These are phyloP conservation scores for Solanum piurae DNA, from an alignment of 257 asterid genomes.

Conservation along the genomic window DNA sequence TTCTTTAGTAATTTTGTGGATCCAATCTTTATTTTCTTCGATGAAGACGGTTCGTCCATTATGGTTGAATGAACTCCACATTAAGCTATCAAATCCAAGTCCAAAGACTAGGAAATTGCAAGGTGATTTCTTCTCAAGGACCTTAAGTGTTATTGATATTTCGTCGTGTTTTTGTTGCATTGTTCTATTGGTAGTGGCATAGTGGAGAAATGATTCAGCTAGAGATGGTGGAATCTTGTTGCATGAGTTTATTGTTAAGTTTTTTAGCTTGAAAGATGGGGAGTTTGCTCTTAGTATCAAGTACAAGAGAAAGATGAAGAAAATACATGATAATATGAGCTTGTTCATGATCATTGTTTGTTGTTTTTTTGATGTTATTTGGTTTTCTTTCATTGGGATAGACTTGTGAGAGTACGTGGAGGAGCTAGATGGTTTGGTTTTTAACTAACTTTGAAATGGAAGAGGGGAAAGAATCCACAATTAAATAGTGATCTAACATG, in stretches of 20 bases:
- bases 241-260: conserved; percentile 2
- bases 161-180: conserved; percentile 20
- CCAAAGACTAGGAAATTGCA: conserved; percentile 35
- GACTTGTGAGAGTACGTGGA: not conserved
- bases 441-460: not conserved
- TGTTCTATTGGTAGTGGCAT: conserved; percentile 10
- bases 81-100: conserved; percentile 24
- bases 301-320: not conserved
- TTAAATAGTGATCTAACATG: not conserved
- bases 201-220: conserved; percentile 21
- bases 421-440: not conserved
- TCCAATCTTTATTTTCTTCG: conserved; percentile 20
- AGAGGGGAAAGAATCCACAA: not conserved
- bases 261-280: conserved; percentile 1
- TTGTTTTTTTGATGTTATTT: conserved; percentile 6
- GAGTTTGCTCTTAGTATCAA: not conserved
- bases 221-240: conserved; percentile 23
- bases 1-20: not conserved
- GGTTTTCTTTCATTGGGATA: not conserved
- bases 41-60: conserved; percentile 28
- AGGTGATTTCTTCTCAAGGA: conserved; percentile 24
- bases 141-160: conserved; percentile 11
- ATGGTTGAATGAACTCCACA: conserved; percentile 27
- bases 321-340: not conserved
- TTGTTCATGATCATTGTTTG: not conserved